phyloP scores from a whole-genome alignment of 2,329 filamentous ascomycete genomes.

The Botrytis fabae region DNA sequence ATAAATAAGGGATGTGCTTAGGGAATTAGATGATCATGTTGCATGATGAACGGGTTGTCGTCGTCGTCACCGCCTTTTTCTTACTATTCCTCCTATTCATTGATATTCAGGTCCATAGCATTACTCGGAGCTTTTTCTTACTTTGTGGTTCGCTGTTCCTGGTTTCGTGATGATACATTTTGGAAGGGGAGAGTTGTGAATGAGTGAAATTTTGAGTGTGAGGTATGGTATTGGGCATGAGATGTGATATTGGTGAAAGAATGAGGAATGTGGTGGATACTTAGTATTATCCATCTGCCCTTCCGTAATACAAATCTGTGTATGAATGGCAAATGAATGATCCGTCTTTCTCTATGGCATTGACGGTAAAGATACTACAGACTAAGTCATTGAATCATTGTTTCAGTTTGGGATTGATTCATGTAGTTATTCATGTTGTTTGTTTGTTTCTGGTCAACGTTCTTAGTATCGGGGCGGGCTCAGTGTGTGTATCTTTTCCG shows the following conservation, averaged over 20 bases:
- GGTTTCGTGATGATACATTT: not conserved
- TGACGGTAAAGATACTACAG: not conserved
- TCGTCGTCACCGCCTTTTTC: constrained; percentile 19
- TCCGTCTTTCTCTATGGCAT: not conserved
- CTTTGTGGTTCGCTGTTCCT: not conserved
- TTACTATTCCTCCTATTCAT: constrained; percentile 19
- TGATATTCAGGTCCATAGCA: constrained; percentile 25
- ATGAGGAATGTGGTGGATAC: not conserved
- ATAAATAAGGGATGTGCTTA: constrained; percentile 11
- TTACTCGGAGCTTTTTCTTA: constrained; percentile 24
- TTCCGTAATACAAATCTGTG: not conserved
- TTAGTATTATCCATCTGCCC: not conserved
- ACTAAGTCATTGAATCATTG: not conserved
- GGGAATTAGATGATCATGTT: constrained; percentile 16
- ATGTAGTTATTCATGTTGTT: not conserved
- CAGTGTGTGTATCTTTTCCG: not conserved
- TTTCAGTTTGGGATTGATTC: not conserved
- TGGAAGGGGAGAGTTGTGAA: not conserved
- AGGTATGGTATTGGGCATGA: not conserved
- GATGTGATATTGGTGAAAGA: not conserved
- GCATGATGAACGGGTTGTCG: constrained; percentile 18
- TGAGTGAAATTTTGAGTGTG: not conserved
- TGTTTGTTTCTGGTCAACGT: not conserved
- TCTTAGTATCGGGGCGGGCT: not conserved
- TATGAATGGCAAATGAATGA: not conserved